Base-by-base conservation (phyloP, 495 filamentous ascomycete species). In the Thozetella sp. region DNA sequence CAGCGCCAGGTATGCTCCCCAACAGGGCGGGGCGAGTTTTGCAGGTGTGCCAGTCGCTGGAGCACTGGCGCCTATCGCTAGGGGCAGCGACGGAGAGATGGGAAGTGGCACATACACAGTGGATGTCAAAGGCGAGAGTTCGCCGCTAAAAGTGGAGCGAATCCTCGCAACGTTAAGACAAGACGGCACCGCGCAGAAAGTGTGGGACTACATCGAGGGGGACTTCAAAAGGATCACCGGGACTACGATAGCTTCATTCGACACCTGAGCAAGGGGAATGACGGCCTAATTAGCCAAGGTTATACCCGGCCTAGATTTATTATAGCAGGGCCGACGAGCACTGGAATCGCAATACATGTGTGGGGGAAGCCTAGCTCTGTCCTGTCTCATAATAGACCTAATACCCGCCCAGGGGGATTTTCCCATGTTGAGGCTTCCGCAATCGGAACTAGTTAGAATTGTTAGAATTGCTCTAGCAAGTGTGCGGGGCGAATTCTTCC, bases 1-100 rank as follows among this genome's bases (percentile, higher is more conserved):
- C 13, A 80, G 76, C 46, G 73, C 73, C 12, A 68, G 62, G 46
- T 83, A 76, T 75, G 68, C 77, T 22, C 27, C 76, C 30, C 6
- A 15, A 6, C 30, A 37, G 15, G 15, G 15, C 15, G 30, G 15
- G 6, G 6, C 30, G 6, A 15, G 6, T 15, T 6, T 37, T 37
- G 30, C 30, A 6, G 30, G 30, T 15, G 30, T 37, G 30, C 15
- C 30, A 6, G 6, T 37, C 6, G 30, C 6, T 15, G n/a, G n/a
- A n/a, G 30, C 30, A 15, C 6, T 6, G 30, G 30, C 30, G 15
- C 6, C 30, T 6, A 15, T 37, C 6, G 30, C 30, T 15, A 37
- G 30, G 30, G 30, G 30, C 6, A 37, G 6, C 6, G 30, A 37
- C 6, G 30, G 30, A 6, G 15, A 37, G 15, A 6, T 15, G 30